phyloP scores from a whole-genome alignment of 352 stramenopile species.

The Plasmopara viticola region DNA sequence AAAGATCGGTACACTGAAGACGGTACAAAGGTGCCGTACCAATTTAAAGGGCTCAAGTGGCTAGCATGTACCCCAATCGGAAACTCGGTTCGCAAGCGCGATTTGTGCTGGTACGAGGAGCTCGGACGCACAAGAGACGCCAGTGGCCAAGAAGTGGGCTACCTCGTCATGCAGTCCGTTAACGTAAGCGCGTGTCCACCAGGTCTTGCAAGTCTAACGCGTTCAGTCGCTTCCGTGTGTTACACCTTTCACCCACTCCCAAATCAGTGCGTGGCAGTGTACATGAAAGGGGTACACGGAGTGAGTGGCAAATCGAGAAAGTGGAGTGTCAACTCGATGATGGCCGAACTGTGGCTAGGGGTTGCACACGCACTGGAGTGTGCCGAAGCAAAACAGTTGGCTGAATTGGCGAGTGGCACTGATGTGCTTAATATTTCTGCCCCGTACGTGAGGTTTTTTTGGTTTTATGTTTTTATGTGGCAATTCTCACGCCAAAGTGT shows the following conservation, averaged over 20 bases:
- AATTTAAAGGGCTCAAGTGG: conserved; percentile 60
- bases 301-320: conserved; percentile 51
- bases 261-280: conserved; percentile 47
- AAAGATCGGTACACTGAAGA: conserved; percentile 45
- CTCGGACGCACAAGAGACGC: conserved; percentile 43
- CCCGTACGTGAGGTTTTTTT: conserved; percentile 23
- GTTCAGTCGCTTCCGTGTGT: conserved; percentile 46
- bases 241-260: conserved; percentile 53
- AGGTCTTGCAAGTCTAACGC: conserved; percentile 44
- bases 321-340: conserved; percentile 50
- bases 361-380: conserved; percentile 50
- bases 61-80: conserved; percentile 34
- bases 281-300: conserved; percentile 52
- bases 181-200: conserved; percentile 43
- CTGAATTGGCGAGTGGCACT: conserved; percentile 41
- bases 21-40: conserved; percentile 44
- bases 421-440: conserved; percentile 44
- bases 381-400: conserved; percentile 49
- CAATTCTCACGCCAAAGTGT: not conserved
- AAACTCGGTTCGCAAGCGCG: conserved; percentile 59
- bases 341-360: conserved; percentile 54
- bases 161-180: conserved; percentile 54
- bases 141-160: conserved; percentile 50
- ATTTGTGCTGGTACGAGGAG: conserved; percentile 61
- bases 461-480: not conserved